Percentiles rank a stretch among this genome's conserved stretches.
Evolutionary conservation across 768 basidiomycete species (phyloP).

Genomic region (Hygrocybe coccinea): DNA sequence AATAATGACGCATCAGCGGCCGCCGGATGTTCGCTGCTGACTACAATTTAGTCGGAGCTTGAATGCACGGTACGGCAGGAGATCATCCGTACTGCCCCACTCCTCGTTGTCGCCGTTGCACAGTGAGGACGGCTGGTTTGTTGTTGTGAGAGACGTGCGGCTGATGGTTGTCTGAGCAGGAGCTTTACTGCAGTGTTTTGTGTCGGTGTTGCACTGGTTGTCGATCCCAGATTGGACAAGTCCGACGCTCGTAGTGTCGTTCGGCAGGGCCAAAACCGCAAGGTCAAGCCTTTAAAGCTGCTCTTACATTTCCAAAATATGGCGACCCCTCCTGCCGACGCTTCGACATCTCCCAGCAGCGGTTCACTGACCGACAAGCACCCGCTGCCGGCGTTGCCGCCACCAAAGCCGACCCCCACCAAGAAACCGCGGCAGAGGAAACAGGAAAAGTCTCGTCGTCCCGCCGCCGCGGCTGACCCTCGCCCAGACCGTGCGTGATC

Average conservation of each 20-base stretch:
- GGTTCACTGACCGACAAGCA: background rate
- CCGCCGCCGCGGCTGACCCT: background rate
- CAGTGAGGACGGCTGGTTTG: no score
- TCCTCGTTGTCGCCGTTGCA: no score
- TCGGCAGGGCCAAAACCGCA: background rate
- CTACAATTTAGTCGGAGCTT: conserved; percentile 4
- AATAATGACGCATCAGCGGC: background rate
- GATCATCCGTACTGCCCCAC: no score
- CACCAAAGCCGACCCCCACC: background rate
- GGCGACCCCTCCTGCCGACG: background rate
- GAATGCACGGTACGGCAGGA: background rate
- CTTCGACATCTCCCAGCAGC: background rate
- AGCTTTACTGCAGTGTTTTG: background rate
- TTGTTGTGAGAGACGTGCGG: no score
- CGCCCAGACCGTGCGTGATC: background rate
- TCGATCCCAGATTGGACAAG: background rate
- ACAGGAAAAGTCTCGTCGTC: background rate
- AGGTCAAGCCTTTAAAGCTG: background rate
- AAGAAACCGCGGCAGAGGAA: background rate
- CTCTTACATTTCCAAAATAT: background rate
- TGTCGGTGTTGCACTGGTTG: background rate
- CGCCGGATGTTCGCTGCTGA: background rate
- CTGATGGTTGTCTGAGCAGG: no score
- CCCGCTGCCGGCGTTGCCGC: conserved; percentile 17
- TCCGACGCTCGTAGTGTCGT: background rate